Conservation (phyloP, 306 rosid species). For the Dalbergia oliveri region DNA sequence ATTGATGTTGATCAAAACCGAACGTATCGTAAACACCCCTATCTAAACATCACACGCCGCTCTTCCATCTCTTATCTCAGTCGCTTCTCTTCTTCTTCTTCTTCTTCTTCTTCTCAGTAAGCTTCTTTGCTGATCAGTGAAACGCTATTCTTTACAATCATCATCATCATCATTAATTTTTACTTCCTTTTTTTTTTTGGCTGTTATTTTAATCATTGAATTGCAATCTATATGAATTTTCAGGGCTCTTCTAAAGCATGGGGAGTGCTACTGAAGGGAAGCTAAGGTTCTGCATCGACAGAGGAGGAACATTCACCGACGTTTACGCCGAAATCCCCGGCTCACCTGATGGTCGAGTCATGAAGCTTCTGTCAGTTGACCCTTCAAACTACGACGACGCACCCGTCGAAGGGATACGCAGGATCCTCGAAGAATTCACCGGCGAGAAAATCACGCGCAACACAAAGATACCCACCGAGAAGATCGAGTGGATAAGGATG, state of each 20-base stretch:
- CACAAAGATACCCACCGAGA: conserved; percentile 79
- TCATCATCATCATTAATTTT: not conserved
- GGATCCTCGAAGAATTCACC: conserved; percentile 74
- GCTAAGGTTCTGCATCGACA: conserved; percentile 87
- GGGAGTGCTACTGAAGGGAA: conserved; percentile 57
- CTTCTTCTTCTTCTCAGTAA: no score
- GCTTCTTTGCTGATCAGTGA: not conserved
- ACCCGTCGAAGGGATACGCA: conserved; percentile 87
- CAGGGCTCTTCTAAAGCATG: conserved; percentile 45
- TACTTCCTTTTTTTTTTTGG: not conserved
- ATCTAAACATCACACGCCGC: no score
- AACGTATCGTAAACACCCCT: no score
- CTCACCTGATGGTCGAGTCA: conserved; percentile 70
- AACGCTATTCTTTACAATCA: not conserved
- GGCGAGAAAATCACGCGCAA: conserved; percentile 68
- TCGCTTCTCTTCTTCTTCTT: no score
- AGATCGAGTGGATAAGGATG: conserved; percentile 98
- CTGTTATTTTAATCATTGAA: conserved; percentile 5
- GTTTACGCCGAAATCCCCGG: conserved; percentile 91
- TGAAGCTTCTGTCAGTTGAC: conserved; percentile 90
- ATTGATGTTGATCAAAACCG: no score
- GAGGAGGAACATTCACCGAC: conserved; percentile 97
- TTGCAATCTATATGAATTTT: conserved; percentile 23
- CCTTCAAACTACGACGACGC: conserved; percentile 94
- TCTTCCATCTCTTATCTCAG: no score